Evolutionary conservation across 768 basidiomycete genomes (phyloP).

Genomic region (Xerocomellus intermedius): DNA sequence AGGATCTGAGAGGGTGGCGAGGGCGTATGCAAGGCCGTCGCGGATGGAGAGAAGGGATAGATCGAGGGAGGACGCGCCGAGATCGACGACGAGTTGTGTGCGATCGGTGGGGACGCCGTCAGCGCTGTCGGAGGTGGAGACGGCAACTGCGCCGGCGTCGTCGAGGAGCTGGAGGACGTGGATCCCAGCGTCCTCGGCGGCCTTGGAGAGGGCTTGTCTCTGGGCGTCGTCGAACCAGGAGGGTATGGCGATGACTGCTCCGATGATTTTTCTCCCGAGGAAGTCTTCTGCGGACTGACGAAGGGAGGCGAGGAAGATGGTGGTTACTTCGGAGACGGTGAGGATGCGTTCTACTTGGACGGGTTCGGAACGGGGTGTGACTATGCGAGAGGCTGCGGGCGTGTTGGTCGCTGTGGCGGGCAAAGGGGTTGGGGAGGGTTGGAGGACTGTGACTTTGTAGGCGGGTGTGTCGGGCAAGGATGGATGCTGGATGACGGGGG

Average conservation of each 20-base stretch:
- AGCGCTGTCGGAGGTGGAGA: slow-evolving; percentile 49
- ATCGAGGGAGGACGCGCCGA: slow-evolving; percentile 72
- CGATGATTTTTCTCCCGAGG: slow-evolving; percentile 73
- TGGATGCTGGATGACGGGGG: slow-evolving; percentile 77
- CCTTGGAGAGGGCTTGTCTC: slow-evolving; percentile 65
- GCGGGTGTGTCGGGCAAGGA: slow-evolving; percentile 69
- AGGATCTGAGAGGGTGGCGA: slow-evolving; percentile 49
- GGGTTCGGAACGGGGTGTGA: slow-evolving; percentile 77
- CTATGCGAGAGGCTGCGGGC: slow-evolving; percentile 62
- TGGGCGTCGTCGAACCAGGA: slow-evolving; percentile 70
- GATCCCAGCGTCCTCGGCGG: slow-evolving; percentile 79
- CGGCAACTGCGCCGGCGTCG: slow-evolving; percentile 73
- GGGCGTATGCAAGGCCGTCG: slow-evolving; percentile 66
- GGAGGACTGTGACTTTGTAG: slow-evolving; percentile 80
- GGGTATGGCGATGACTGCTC: slow-evolving; percentile 84
- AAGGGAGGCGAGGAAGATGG: slow-evolving; percentile 83
- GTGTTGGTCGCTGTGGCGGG: slow-evolving; percentile 55
- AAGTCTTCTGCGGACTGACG: slow-evolving; percentile 88
- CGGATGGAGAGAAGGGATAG: slow-evolving; percentile 71
- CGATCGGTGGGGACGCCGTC: slow-evolving; percentile 54
- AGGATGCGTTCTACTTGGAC: slow-evolving; percentile 64
- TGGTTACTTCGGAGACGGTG: slow-evolving; percentile 78
- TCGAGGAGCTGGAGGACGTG: slow-evolving; percentile 84
- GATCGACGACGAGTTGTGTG: slow-evolving; percentile 77
- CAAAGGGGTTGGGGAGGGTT: slow-evolving; percentile 71